These are phyloP conservation scores for Buxus sempervirens DNA, from an alignment of 164 flowering plant species.

Conservation along the genomic window DNA sequence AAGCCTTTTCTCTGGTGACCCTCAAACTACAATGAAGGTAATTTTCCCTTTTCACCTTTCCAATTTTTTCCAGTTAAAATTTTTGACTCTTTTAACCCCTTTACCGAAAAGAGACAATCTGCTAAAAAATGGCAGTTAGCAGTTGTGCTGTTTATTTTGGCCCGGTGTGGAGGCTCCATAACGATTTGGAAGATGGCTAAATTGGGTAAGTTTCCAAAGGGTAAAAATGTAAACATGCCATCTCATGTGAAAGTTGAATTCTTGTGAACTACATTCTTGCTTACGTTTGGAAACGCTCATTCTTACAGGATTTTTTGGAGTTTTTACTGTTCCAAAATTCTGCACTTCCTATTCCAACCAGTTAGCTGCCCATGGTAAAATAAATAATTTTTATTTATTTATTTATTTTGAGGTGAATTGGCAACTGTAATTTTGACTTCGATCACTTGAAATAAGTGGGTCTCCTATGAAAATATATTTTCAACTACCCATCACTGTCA, in stretches of 20 bases:
- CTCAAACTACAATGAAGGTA: slow-evolving; percentile 88
- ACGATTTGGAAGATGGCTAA: slow-evolving; percentile 80
- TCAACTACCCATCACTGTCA: too few species aligned
- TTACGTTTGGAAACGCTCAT: background rate
- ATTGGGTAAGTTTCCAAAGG: slow-evolving; percentile 48
- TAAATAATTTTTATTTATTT: background rate
- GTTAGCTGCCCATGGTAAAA: slow-evolving; percentile 55
- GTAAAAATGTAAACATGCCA: too few species aligned
- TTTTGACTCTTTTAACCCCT: too few species aligned
- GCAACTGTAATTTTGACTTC: too few species aligned
- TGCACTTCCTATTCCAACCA: slow-evolving; percentile 64
- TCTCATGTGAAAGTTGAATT: too few species aligned
- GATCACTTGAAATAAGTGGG: too few species aligned
- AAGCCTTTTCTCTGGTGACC: slow-evolving; percentile 81
- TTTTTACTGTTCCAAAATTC: slow-evolving; percentile 74
- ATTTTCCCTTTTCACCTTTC: slow-evolving; percentile 9
- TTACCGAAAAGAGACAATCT: background rate
- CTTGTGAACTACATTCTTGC: too few species aligned
- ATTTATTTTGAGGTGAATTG: background rate
- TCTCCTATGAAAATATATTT: too few species aligned
- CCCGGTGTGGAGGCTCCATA: slow-evolving; percentile 78
- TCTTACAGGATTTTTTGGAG: slow-evolving; percentile 76
- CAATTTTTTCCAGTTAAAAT: background rate
- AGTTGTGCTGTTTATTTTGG: slow-evolving; percentile 70
- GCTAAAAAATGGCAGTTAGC: slow-evolving; percentile 59